Evolutionary conservation across 257 asterid species (phyloP).

Genomic region (Jacaranda copaia): DNA sequence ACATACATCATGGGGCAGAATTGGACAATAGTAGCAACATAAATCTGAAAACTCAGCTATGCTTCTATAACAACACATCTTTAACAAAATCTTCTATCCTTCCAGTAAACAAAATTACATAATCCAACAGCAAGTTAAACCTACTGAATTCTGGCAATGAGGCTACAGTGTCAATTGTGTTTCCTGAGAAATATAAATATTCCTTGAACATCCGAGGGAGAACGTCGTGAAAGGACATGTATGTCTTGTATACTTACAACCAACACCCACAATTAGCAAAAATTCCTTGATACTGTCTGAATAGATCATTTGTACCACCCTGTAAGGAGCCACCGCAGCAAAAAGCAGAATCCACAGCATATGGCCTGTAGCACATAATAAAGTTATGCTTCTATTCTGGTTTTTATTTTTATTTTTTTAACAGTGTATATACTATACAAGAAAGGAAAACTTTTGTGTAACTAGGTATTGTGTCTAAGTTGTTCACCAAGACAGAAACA

Average conservation of each 20-base stretch:
- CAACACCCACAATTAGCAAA: background rate
- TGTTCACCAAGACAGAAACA: background rate
- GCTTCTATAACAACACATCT: background rate
- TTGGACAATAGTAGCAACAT: background rate
- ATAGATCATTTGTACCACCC: slow-evolving; percentile 85
- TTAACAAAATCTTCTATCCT: slow-evolving; percentile 1
- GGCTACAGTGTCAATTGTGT: background rate
- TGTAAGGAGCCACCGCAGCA: slow-evolving; percentile 82
- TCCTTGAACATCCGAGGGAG: background rate
- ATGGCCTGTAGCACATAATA: slow-evolving; percentile 55
- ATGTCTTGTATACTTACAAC: background rate
- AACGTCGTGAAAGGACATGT: background rate
- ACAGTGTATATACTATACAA: background rate
- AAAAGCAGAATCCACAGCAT: slow-evolving; percentile 81
- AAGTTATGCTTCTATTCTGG: background rate
- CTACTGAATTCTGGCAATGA: background rate
- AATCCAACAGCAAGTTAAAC: slow-evolving; percentile 22
- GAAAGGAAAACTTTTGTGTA: background rate
- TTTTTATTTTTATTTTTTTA: background rate
- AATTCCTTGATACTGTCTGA: background rate
- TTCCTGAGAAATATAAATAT: background rate
- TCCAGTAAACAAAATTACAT: slow-evolving; percentile 8
- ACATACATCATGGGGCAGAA: background rate
- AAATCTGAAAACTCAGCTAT: slow-evolving; percentile 9
- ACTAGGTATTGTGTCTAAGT: background rate